Conservation (phyloP, 352 stramenopile genomes). For the Pythium diclinum region DNA sequence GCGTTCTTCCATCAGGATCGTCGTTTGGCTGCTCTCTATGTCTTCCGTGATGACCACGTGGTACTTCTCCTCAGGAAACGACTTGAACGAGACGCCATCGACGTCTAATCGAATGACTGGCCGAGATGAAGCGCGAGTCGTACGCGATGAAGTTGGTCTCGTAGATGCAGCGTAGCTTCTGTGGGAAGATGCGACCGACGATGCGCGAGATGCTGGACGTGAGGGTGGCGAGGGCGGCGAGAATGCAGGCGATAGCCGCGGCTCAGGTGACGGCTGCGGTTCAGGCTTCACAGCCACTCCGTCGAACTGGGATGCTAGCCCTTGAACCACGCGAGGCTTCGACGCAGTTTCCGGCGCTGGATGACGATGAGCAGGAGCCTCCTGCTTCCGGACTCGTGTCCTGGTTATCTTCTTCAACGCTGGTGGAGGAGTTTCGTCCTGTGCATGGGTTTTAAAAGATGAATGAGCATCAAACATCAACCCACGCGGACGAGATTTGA, state of each 20-base stretch:
- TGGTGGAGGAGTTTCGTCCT: background rate
- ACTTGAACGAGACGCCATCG: background rate
- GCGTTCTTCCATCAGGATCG: background rate
- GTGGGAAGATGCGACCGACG: slow-evolving; percentile 11
- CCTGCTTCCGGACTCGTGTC: background rate
- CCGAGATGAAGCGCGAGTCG: background rate
- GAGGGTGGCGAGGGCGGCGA: background rate
- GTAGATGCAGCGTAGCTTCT: background rate
- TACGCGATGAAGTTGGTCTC: background rate
- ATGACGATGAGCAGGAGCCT: background rate
- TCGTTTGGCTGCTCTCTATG: background rate
- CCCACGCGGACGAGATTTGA: slow-evolving; percentile 12
- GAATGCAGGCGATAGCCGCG: background rate
- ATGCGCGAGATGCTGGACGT: slow-evolving; percentile 1
- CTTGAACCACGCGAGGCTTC: slow-evolving; percentile 1
- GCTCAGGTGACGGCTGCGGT: background rate
- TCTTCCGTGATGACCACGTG: background rate
- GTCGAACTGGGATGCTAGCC: slow-evolving; percentile 1
- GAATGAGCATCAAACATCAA: slow-evolving; percentile 9
- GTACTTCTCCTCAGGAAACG: background rate
- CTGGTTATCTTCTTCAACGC: no score
- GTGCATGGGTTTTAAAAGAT: background rate
- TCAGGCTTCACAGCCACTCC: slow-evolving; percentile 6
- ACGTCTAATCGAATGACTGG: background rate
- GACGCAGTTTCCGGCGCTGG: background rate